These are phyloP conservation scores for Penicillium salamii DNA, from an alignment of 495 filamentous ascomycete genomes.

Conservation along the genomic window DNA sequence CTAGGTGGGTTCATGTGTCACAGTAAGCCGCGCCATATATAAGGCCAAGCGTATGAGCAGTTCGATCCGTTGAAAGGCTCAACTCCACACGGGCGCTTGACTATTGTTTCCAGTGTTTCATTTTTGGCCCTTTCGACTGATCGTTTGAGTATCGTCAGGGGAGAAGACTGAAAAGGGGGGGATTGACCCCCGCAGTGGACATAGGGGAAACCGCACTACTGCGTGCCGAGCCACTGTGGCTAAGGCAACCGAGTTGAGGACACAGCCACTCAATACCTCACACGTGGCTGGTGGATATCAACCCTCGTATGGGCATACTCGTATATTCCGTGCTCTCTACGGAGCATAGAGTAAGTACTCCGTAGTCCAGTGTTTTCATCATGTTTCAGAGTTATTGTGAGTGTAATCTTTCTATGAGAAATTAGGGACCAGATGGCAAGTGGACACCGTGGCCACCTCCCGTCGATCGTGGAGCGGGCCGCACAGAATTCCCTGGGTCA, in stretches of 20 bases:
- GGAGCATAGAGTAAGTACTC: no score
- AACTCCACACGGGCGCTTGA: constrained; percentile 3
- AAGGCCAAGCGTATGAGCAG: constrained; percentile 1
- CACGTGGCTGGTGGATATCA: constrained; percentile 20
- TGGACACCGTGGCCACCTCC: no score
- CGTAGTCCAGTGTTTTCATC: no score
- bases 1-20: not conserved
- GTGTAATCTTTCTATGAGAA: no score
- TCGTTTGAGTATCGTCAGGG: not conserved
- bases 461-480: no score
- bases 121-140: not conserved
- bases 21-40: not conserved
- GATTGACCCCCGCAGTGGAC: not conserved
- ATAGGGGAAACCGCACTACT: constrained; percentile 4
- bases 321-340: no score
- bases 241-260: constrained; percentile 2
- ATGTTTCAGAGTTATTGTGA: no score
- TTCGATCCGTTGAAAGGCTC: not conserved
- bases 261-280: constrained; percentile 27
- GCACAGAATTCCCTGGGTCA: no score
- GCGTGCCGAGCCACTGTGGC: constrained; percentile 24
- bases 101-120: not conserved
- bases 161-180: not conserved
- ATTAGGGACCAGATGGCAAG: no score
- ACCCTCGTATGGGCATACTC: not conserved